Conservation (phyloP, 768 basidiomycete genomes). For the Tricholoma matsutake region DNA sequence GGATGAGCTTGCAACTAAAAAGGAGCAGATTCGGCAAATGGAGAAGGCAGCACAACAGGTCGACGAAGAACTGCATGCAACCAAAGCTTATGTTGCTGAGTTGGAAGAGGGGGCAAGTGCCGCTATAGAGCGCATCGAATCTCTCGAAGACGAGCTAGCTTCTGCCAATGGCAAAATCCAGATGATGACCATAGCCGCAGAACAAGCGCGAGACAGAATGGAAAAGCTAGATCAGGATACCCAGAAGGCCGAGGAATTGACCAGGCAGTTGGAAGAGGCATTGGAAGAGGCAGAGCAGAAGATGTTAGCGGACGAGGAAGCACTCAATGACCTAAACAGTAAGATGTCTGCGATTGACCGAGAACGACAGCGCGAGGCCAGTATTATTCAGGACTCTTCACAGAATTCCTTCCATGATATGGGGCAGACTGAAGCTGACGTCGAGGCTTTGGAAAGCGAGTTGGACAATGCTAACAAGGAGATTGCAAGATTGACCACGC, state of each 20-base stretch:
- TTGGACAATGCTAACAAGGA: slow-evolving; percentile 76
- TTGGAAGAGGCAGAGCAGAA: slow-evolving; percentile 71
- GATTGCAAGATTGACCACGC: slow-evolving; percentile 63
- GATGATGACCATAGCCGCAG: slow-evolving; percentile 41
- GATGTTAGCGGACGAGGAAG: slow-evolving; percentile 60
- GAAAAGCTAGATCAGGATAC: slow-evolving; percentile 52
- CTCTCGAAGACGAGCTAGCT: slow-evolving; percentile 54
- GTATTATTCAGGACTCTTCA: slow-evolving; percentile 25
- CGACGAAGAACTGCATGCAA: slow-evolving; percentile 44
- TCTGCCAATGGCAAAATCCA: slow-evolving; percentile 44
- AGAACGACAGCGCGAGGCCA: slow-evolving; percentile 49
- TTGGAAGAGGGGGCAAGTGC: slow-evolving; percentile 58
- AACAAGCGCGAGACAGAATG: slow-evolving; percentile 45
- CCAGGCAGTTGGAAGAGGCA: slow-evolving; percentile 70
- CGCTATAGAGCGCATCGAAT: slow-evolving; percentile 50
- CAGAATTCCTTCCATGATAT: slow-evolving; percentile 24
- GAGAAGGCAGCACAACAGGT: slow-evolving; percentile 36
- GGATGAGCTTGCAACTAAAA: slow-evolving; percentile 36
- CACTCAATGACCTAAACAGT: slow-evolving; percentile 45
- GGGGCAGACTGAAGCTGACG: slow-evolving; percentile 49
- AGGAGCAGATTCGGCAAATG: slow-evolving; percentile 23
- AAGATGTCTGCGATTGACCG: slow-evolving; percentile 57
- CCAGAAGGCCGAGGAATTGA: slow-evolving; percentile 51
- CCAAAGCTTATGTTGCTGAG: slow-evolving; percentile 52
- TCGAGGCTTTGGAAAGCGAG: slow-evolving; percentile 68